These are phyloP conservation scores for Calonectria leucothoes DNA, from an alignment of 2,329 filamentous ascomycete genomes.

Conservation along the genomic window DNA sequence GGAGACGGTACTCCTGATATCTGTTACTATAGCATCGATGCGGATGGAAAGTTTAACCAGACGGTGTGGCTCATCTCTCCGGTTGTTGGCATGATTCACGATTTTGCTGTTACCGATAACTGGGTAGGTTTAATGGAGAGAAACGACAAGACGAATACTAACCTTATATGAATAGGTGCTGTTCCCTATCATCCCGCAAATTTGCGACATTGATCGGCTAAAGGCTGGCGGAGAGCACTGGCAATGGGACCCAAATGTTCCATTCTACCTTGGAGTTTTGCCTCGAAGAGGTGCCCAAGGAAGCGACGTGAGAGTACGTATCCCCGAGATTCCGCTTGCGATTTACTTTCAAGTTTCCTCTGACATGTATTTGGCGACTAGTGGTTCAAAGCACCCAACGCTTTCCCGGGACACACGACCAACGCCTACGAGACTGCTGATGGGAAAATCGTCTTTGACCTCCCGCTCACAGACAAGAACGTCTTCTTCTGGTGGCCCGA, in stretches of 20 bases:
- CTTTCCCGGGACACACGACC: constrained; percentile 16
- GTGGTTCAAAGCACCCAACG: constrained; percentile 19
- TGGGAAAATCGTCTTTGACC: constrained; percentile 13
- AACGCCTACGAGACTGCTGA: constrained; percentile 14
- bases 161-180: not conserved
- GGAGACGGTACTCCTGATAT: not conserved
- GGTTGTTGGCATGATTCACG: not conserved
- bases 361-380: not conserved
- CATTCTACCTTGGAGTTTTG: not conserved
- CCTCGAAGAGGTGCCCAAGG: not conserved
- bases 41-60: not conserved
- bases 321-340: too few species aligned
- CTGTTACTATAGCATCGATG: not conserved
- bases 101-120: not conserved
- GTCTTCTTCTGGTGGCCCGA: constrained; percentile 16
- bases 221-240: constrained; percentile 6
- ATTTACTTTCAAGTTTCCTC: not conserved
- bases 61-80: not conserved
- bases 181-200: constrained; percentile 2
- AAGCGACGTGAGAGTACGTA: not conserved
- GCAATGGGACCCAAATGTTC: not conserved
- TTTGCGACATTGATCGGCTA: not conserved
- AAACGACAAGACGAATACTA: not conserved
- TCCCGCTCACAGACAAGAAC: constrained; percentile 13
- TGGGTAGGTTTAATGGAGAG: not conserved